Conservation (phyloP, 73 alveolate genomes). For the Paramecium pentaurelia region DNA sequence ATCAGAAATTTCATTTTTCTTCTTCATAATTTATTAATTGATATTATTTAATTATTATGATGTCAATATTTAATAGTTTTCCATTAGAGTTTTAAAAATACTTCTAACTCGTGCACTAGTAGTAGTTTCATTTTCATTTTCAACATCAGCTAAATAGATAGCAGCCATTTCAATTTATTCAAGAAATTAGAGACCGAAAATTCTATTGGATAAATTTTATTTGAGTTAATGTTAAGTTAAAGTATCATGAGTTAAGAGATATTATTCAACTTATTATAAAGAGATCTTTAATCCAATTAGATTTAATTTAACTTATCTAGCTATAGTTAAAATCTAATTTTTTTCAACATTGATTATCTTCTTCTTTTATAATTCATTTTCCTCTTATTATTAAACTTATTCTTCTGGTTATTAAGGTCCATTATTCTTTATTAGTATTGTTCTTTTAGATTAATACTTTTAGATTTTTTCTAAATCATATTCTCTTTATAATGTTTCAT, state of each 20-base stretch:
- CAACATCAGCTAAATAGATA: not conserved
- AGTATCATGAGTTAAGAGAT: not conserved
- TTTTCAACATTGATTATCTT: not conserved
- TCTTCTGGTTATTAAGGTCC: not conserved
- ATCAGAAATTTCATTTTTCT: not conserved
- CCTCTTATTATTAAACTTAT: not conserved
- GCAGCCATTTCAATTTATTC: not conserved
- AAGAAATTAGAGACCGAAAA: not conserved
- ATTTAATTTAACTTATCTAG: not conserved
- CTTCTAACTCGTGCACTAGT: not conserved
- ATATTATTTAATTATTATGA: not conserved
- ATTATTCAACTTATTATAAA: not conserved
- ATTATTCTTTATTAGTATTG: not conserved
- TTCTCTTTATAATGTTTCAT: not conserved
- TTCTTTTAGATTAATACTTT: not conserved
- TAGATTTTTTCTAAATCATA: not conserved
- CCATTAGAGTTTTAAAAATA: conserved; percentile 1
- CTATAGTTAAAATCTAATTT: not conserved
- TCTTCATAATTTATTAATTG: not conserved
- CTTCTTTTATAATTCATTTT: not conserved
- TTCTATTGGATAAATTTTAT: not conserved
- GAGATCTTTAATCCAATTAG: not conserved
- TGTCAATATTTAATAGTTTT: not conserved
- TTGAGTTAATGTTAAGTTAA: not conserved
- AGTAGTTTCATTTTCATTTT: not conserved